These are phyloP conservation scores for Exophiala bonariae DNA, from an alignment of 2,329 filamentous ascomycete genomes.

Conservation along the genomic window DNA sequence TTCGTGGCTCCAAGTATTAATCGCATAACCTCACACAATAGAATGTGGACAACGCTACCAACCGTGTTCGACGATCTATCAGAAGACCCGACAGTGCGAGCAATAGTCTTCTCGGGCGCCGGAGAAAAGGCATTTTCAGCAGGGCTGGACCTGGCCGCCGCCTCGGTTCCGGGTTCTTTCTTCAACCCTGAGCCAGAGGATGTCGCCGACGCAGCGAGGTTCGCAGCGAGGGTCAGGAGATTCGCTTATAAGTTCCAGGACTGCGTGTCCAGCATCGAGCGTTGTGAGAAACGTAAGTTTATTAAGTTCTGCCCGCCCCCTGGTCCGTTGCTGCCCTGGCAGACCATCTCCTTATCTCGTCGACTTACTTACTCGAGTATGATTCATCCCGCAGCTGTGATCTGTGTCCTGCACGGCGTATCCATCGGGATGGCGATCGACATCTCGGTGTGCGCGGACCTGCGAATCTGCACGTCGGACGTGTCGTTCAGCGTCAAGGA, in stretches of 20 bases:
- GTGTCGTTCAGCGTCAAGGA: slow-evolving; percentile 45
- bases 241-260: slow-evolving; percentile 78
- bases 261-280: slow-evolving; percentile 74
- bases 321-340: no score
- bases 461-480: slow-evolving; percentile 39
- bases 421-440: slow-evolving; percentile 77
- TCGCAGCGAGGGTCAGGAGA: slow-evolving; percentile 61
- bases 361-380: no score
- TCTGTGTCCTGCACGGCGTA: slow-evolving; percentile 78
- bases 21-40: not conserved
- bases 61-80: slow-evolving; percentile 71
- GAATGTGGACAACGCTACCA: slow-evolving; percentile 81
- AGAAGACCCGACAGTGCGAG: slow-evolving; percentile 68
- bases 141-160: slow-evolving; percentile 1
- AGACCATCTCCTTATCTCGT: no score
- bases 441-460: slow-evolving; percentile 41
- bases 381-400: slow-evolving; percentile 62
- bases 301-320: no score
- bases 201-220: slow-evolving; percentile 61
- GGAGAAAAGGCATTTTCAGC: slow-evolving; percentile 80
- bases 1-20: not conserved
- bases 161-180: slow-evolving; percentile 1
- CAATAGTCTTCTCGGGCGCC: slow-evolving; percentile 75
- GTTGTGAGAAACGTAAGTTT: slow-evolving; percentile 78
- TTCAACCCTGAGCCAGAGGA: slow-evolving; percentile 7